phyloP scores from a whole-genome alignment of 495 filamentous ascomycete species.

The Penicillium roqueforti region DNA sequence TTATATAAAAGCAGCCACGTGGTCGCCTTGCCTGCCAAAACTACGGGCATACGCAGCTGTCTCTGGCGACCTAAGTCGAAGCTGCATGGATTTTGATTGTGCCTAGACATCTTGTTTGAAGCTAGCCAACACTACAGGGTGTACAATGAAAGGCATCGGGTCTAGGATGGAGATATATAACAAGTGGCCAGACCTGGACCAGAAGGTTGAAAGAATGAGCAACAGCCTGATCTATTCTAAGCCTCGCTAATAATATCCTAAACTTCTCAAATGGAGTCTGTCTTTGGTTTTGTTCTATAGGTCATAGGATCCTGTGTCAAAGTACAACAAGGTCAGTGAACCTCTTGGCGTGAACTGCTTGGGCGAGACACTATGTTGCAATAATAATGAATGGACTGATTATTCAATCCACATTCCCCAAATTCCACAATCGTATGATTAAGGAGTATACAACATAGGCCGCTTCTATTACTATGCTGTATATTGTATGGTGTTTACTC shows the following conservation, averaged over 20 bases:
- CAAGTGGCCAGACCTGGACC: background rate
- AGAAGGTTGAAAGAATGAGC: background rate
- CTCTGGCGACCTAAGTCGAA: conserved; percentile 1
- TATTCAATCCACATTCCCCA: no score
- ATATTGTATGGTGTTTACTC: no score
- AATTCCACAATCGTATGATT: background rate
- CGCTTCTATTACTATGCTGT: no score
- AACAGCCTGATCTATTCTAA: background rate
- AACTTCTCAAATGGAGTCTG: background rate
- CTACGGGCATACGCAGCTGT: background rate
- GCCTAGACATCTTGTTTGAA: background rate
- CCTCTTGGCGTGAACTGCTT: background rate
- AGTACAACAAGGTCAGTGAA: background rate
- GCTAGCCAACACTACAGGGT: background rate
- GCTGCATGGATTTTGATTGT: background rate
- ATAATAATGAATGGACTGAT: background rate
- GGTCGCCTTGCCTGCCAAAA: background rate
- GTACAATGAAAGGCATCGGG: background rate
- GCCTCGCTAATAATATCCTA: background rate
- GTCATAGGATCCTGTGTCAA: background rate
- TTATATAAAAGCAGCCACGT: background rate
- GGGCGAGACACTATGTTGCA: background rate
- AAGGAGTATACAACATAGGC: background rate
- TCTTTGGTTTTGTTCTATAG: background rate
- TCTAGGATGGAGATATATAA: background rate